Percentiles rank a stretch among this genome's conserved stretches.
Evolutionary conservation across 768 basidiomycete species (phyloP).

Genomic region (Cystoderma amianthinum): DNA sequence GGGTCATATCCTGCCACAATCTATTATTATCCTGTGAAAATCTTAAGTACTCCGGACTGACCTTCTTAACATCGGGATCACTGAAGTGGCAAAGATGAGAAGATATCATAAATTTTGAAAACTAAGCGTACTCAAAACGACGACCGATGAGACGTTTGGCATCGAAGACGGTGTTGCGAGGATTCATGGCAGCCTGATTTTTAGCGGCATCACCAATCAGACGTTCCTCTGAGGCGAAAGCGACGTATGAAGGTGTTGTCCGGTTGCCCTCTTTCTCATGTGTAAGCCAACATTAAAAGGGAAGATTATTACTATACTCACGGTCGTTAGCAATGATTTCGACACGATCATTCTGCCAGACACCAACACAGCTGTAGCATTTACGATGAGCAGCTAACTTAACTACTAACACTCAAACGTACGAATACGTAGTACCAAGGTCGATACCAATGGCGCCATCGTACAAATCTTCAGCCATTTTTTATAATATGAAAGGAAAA

Average conservation of each 20-base stretch:
- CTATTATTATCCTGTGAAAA: conserved; percentile 7
- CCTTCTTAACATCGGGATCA: conserved; percentile 93
- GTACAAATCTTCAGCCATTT: conserved; percentile 82
- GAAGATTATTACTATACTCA: conserved; percentile 30
- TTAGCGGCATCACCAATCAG: conserved; percentile 98
- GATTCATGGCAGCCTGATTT: conserved; percentile 99
- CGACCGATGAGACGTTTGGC: conserved; percentile 99
- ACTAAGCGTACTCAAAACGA: conserved; percentile 73
- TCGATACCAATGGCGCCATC: conserved; percentile 97
- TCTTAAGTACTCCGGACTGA: conserved; percentile 15
- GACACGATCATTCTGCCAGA: conserved; percentile 99
- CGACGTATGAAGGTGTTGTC: conserved; percentile 98
- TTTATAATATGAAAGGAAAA: conserved; percentile 31
- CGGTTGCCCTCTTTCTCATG: conserved; percentile 82
- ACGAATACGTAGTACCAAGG: conserved; percentile 97
- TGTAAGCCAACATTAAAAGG: conserved; percentile 1
- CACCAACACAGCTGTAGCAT: conserved; percentile 82
- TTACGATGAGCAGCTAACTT: conserved; percentile 8
- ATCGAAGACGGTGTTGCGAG: conserved; percentile 97
- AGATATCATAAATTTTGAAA: conserved; percentile 1
- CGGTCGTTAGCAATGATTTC: conserved; percentile 98
- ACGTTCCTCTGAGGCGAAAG: conserved; percentile 94
- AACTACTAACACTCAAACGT: conserved; percentile 19
- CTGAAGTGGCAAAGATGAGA: conserved; percentile 26
- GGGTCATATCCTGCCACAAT: conserved; percentile 70